Base-by-base conservation (phyloP, 2,329 filamentous ascomycete genomes). In the Cladophialophora bantiana region DNA sequence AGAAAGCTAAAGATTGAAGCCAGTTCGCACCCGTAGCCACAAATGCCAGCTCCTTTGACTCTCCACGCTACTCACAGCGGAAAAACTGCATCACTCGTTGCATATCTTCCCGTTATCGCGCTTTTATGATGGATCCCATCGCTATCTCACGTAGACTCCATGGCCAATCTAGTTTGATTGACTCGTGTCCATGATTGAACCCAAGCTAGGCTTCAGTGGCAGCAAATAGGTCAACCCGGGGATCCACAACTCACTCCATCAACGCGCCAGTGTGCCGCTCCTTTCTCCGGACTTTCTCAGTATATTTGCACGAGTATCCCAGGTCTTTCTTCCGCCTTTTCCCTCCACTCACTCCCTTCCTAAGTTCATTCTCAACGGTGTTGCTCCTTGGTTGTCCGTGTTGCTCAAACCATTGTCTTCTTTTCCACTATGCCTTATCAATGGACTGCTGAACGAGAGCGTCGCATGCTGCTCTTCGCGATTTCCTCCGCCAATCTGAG, bases 251-350 rank as follows among this genome's bases (percentile, higher is more conserved):
- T 26, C 18, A 26, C 45, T 26, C 18, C 63, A 65, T 69, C 71
- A 58, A 57, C 66, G 35, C 71, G 68, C 59, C 70, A 67, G 70
- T 73, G 62, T 65, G 71, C 63, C 13, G 18, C 40, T 34, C 18
- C 26, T 50, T 18, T 10, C 53, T 40, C 10, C 34, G 4, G 26
- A 31, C 20, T 38, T 56, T 40, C n/a, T 54, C 15, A 31, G 50
- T 54, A 26, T 26, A 50, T 60, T 56, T n/a, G 59, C 38, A 38
- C 18, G 45, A 42, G 38, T 57, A 48, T 67, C 31, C 57, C 26
- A 60, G 13, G 9, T 26, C 20, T 59, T 53, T 60, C 53, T 38
- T 53, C 7, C 38, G 61, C 15, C n/a, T 42, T 62, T 62, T 38
- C 58, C 50, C 64, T 42, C 34, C 61, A 55, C 58, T 13, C 52